phyloP scores from a whole-genome alignment of 257 asterid species.

The Solanum clarkiae region DNA sequence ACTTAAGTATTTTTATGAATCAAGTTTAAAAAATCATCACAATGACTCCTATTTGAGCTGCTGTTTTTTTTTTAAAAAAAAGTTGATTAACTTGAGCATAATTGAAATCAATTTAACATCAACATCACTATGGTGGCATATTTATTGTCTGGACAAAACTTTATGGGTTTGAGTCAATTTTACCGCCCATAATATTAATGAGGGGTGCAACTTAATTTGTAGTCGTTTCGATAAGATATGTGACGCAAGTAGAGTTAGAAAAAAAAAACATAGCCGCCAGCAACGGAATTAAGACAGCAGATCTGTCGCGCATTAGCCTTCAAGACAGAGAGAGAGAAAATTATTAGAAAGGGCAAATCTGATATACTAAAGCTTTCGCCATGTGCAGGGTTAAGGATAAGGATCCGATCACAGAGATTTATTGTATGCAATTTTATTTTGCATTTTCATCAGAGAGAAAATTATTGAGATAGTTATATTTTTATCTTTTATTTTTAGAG shows the following conservation, averaged over 20 bases:
- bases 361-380: no score
- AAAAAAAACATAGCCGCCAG: background rate
- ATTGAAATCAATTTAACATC: background rate
- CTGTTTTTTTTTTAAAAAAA: background rate
- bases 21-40: background rate
- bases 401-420: fast-evolving
- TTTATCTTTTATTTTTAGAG: no score
- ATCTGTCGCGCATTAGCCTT: background rate
- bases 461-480: no score
- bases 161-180: background rate
- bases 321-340: background rate
- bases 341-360: no score
- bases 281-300: background rate
- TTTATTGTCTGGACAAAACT: background rate
- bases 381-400: no score
- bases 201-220: background rate
- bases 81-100: background rate
- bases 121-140: background rate
- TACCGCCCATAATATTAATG: background rate
- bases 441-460: no score
- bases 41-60: background rate
- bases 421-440: no score
- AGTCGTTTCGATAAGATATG: background rate
- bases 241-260: background rate
- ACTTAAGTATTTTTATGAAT: background rate